Evolutionary conservation across 371 early-diverging fungal species (phyloP).

Genomic region (Mortierella sp.): DNA sequence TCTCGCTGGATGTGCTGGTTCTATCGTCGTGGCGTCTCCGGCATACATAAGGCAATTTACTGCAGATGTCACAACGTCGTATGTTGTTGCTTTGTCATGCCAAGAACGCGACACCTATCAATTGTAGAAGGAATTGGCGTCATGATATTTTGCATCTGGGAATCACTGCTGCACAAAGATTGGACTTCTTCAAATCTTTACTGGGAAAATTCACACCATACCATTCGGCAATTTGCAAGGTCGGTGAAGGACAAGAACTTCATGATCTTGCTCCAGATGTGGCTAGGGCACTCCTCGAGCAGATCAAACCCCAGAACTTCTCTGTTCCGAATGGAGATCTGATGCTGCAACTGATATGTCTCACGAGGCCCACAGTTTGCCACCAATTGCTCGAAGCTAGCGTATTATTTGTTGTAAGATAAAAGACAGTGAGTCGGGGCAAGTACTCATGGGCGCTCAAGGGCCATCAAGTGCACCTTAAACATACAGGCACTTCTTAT

Average conservation of each 20-base stretch:
- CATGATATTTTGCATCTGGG: too few species aligned
- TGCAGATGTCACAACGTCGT: slow-evolving; percentile 22
- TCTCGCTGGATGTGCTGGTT: slow-evolving; percentile 1
- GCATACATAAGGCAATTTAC: slow-evolving; percentile 11
- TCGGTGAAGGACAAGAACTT: slow-evolving; percentile 23
- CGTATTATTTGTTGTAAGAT: background rate
- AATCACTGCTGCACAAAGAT: too few species aligned
- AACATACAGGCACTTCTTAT: slow-evolving; percentile 43
- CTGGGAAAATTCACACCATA: slow-evolving; percentile 11
- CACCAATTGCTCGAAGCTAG: slow-evolving; percentile 31
- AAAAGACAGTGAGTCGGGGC: background rate
- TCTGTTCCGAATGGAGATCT: slow-evolving; percentile 17
- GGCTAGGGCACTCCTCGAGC: slow-evolving; percentile 11
- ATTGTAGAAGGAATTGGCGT: background rate
- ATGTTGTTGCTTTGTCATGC: slow-evolving; percentile 14
- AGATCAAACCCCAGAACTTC: slow-evolving; percentile 36
- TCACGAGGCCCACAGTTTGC: slow-evolving; percentile 25
- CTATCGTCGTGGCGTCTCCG: slow-evolving; percentile 9
- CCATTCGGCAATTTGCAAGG: slow-evolving; percentile 38
- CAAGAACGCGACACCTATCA: slow-evolving; percentile 38
- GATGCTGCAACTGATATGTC: slow-evolving; percentile 27
- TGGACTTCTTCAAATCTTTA: too few species aligned
- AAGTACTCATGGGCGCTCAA: background rate
- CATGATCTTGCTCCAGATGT: slow-evolving; percentile 18
- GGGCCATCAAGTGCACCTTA: too few species aligned